Conservation (phyloP, 495 filamentous ascomycete genomes). For the Neurospora sp. region DNA sequence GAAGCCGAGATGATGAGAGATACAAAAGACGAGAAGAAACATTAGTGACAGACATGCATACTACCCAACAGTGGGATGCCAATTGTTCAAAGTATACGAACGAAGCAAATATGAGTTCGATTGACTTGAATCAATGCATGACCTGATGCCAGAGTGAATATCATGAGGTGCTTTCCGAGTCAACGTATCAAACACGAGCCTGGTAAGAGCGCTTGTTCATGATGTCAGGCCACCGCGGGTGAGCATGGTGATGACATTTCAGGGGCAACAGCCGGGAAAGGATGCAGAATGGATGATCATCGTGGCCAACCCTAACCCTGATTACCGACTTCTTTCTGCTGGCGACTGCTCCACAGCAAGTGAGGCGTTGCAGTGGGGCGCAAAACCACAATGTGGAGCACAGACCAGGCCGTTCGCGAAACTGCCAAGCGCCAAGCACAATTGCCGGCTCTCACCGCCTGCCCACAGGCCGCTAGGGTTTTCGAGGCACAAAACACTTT, state of each 20-base stretch:
- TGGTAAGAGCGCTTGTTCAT: neutral
- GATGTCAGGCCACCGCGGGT: neutral
- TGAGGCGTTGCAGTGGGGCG: neutral
- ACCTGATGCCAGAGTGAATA: neutral
- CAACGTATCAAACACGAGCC: neutral
- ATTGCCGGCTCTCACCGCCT: constrained; percentile 14
- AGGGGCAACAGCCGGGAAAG: neutral
- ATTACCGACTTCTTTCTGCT: neutral
- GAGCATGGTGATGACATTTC: neutral
- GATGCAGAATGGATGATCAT: neutral
- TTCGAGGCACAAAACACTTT: constrained; percentile 23
- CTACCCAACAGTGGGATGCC: neutral
- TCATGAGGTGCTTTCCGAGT: neutral
- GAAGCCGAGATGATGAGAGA: neutral
- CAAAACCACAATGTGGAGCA: neutral
- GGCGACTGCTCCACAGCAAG: neutral
- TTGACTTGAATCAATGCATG: neutral
- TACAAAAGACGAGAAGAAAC: neutral
- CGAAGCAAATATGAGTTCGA: neutral
- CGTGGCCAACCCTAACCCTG: neutral
- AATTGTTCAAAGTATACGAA: neutral
- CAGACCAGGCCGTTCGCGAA: neutral
- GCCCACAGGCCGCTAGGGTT: constrained; percentile 22
- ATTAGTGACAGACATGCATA: neutral
- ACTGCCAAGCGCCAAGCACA: constrained; percentile 6